A percentile compares a stretch with the other conserved stretches of the same genome.
Evolutionary conservation across 2,329 filamentous ascomycete genomes (phyloP).

Genomic region (Fusarium albosuccineum): DNA sequence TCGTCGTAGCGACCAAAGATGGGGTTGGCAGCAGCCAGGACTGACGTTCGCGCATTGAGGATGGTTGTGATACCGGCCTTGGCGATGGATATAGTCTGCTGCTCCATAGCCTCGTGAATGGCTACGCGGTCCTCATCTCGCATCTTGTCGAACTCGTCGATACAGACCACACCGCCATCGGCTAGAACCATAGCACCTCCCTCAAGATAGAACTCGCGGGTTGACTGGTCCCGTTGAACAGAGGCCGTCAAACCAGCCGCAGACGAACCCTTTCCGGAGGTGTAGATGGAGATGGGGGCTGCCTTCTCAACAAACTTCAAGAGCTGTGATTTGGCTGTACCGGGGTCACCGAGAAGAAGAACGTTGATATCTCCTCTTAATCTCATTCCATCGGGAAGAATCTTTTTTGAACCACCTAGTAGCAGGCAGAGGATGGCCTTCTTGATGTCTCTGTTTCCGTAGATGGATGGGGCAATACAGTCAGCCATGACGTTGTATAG

Average conservation of each 20-base stretch:
- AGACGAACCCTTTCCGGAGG: slow-evolving; percentile 97
- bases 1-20: slow-evolving; percentile 99
- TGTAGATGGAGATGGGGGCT: slow-evolving; percentile 97
- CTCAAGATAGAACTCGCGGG: slow-evolving; percentile 96
- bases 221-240: slow-evolving; percentile 91
- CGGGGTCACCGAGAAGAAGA: slow-evolving; percentile 93
- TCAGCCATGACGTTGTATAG: slow-evolving; percentile 92
- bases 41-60: slow-evolving; percentile 93
- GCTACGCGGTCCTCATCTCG: slow-evolving; percentile 96
- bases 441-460: slow-evolving; percentile 96
- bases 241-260: slow-evolving; percentile 97
- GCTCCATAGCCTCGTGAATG: slow-evolving; percentile 99
- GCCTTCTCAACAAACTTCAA: slow-evolving; percentile 98
- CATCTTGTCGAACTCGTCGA: slow-evolving; percentile 99
- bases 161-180: slow-evolving; percentile 96
- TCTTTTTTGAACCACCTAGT: slow-evolving; percentile 96
- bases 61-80: slow-evolving; percentile 99
- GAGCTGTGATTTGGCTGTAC: slow-evolving; percentile 97
- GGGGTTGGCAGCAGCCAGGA: slow-evolving; percentile 94
- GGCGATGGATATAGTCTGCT: slow-evolving; percentile 98
- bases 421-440: slow-evolving; percentile 95
- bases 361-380: slow-evolving; percentile 98
- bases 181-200: slow-evolving; percentile 98
- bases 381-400: slow-evolving; percentile 97
- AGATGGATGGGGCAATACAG: slow-evolving; percentile 97